phyloP scores from a whole-genome alignment of 495 filamentous ascomycete genomes.

The Hyaloscypha variabilis region DNA sequence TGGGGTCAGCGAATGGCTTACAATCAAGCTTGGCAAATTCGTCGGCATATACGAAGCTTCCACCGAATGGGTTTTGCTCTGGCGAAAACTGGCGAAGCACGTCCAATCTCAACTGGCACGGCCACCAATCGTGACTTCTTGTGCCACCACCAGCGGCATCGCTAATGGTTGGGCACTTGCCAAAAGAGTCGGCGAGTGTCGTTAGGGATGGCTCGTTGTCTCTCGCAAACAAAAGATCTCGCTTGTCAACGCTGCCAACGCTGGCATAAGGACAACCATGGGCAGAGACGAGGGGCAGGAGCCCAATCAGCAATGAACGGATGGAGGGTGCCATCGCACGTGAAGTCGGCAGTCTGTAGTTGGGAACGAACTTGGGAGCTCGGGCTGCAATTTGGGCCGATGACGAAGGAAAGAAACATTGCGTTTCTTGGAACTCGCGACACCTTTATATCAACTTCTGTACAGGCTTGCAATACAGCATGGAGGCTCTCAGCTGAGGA shows the following conservation, averaged over 20 bases:
- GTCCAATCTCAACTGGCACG: conserved; percentile 24
- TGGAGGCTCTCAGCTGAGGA: background rate
- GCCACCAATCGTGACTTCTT: conserved; percentile 25
- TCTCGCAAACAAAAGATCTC: conserved; percentile 17
- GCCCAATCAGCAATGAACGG: conserved; percentile 15
- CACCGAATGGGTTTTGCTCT: conserved; percentile 24
- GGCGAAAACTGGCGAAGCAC: conserved; percentile 23
- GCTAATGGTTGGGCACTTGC: conserved; percentile 21
- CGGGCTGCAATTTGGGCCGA: background rate
- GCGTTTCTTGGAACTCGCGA: too few relatives aligned
- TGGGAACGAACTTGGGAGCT: background rate
- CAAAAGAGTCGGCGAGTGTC: conserved; percentile 20
- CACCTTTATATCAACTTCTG: background rate
- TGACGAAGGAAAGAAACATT: background rate
- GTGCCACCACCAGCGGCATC: conserved; percentile 22
- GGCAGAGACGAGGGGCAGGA: conserved; percentile 24
- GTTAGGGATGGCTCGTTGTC: conserved; percentile 20
- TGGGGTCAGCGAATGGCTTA: background rate
- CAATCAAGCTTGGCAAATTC: conserved; percentile 21
- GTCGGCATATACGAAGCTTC: conserved; percentile 22
- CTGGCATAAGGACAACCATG: conserved; percentile 20
- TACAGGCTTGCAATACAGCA: background rate
- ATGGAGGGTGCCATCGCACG: conserved; percentile 20
- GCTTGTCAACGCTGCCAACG: conserved; percentile 12
- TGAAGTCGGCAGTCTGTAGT: background rate